phyloP scores from a whole-genome alignment of 2,329 filamentous ascomycete species.

The Xylaria sp. region DNA sequence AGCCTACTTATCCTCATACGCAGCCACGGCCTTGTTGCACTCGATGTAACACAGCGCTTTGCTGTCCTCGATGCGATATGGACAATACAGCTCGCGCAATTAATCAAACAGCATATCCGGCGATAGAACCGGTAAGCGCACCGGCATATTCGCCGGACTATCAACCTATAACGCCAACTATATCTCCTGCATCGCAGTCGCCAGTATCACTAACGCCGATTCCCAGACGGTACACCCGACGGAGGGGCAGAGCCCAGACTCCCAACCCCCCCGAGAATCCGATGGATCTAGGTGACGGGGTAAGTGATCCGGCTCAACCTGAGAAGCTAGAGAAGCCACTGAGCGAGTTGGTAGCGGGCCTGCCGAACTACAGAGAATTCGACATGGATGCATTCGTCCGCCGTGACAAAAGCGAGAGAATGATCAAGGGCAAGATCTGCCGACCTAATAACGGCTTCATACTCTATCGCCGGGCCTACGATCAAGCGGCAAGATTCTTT shows the following conservation, averaged over 20 bases:
- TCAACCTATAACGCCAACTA: not conserved
- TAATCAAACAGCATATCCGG: too few relatives aligned
- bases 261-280: not conserved
- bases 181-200: not conserved
- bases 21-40: too few relatives aligned
- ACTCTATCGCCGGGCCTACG: slow-evolving; percentile 25
- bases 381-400: slow-evolving; percentile 14
- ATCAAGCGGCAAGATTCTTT: not conserved
- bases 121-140: too few relatives aligned
- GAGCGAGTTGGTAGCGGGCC: not conserved
- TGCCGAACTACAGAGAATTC: not conserved
- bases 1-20: too few relatives aligned
- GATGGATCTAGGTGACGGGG: too few relatives aligned
- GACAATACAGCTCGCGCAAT: too few relatives aligned
- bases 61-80: too few relatives aligned
- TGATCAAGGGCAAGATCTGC: not conserved
- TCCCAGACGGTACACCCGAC: not conserved
- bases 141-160: too few relatives aligned
- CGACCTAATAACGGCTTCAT: slow-evolving; percentile 27
- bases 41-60: too few relatives aligned
- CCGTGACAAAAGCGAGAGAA: not conserved
- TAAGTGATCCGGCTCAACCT: too few relatives aligned
- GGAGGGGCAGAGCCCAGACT: not conserved
- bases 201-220: not conserved
- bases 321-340: not conserved